Base-by-base conservation (phyloP, 345 rosid species). In the Chamaenerion angustifolium region DNA sequence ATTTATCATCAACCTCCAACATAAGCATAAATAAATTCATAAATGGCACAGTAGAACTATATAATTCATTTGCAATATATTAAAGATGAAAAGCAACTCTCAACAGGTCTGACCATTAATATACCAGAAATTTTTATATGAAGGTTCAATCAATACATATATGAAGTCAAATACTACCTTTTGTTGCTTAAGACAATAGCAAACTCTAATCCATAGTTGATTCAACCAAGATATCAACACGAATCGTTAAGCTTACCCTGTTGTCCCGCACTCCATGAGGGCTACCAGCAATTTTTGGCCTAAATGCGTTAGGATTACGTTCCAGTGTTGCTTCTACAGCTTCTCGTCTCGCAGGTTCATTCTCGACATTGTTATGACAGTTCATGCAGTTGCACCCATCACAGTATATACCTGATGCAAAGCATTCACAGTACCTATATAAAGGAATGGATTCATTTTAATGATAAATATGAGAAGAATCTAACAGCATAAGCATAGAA, bases 221-320 rank as follows among this genome's bases (percentile, higher is more conserved):
- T 49, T 31, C 16, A 40, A 14, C 19, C 1, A 23, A 49, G 12
- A 49, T 23, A 27, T 12, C 12, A n/a, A 18, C 9, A 48, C 46
- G 10, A 46, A 27, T 46, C 16, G 11, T 51, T 42, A 4, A 11
- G 51, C 69, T 12, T 81, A 93, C 99, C 77, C 74, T 79, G 64
- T 59, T 80, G 58, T 80, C 96, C 17, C 76, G 71, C 43, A 64
- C 58, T 67, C 76, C 88, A 71, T 81, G 96, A n/a, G 97, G 95
- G 52, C 99, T 85, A 71, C 94, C 81, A 45, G 88, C 95, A 70
- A 93, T 88, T 71, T 93, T 93, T 16, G 99, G 99, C 64, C 92
- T 85, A 63, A 93, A 93, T 18, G 99, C 99, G 73, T 82, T 81
- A 48, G 97, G 99, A 63, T 88, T 93, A 43, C 97, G 88, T 60